phyloP scores from a whole-genome alignment of 257 asterid species.

The Verbascum thapsus region DNA sequence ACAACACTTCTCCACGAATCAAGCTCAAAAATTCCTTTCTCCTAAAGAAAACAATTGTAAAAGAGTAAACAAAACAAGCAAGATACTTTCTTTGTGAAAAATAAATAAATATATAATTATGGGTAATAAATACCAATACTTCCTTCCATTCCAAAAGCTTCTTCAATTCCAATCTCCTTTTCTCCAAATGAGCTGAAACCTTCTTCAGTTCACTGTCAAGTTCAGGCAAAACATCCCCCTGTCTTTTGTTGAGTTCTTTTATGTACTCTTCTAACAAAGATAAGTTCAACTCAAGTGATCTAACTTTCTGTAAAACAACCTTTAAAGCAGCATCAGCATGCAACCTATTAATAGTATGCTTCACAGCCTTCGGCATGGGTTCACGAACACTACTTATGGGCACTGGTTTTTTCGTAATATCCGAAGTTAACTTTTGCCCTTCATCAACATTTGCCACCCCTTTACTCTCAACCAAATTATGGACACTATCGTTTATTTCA shows the following conservation, averaged over 20 bases:
- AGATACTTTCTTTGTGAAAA: background rate
- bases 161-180: slow-evolving; percentile 71
- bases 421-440: slow-evolving; percentile 40
- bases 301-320: slow-evolving; percentile 84
- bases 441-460: slow-evolving; percentile 44
- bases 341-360: slow-evolving; percentile 60
- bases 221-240: slow-evolving; percentile 72
- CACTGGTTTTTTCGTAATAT: slow-evolving; percentile 43
- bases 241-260: slow-evolving; percentile 72
- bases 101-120: background rate
- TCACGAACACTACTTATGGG: slow-evolving; percentile 42
- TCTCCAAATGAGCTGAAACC: slow-evolving; percentile 61
- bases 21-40: slow-evolving; percentile 58
- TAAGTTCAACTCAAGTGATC: slow-evolving; percentile 78
- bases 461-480: slow-evolving; percentile 38
- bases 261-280: slow-evolving; percentile 86
- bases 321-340: slow-evolving; percentile 95
- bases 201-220: slow-evolving; percentile 67
- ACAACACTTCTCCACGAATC: slow-evolving; percentile 69
- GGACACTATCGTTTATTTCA: slow-evolving; percentile 36
- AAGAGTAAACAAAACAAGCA: slow-evolving; percentile 21
- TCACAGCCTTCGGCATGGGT: slow-evolving; percentile 49
- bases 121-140: slow-evolving; percentile 46
- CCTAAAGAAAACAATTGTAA: slow-evolving; percentile 45
- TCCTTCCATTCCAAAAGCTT: slow-evolving; percentile 79